Percentiles rank a stretch among this genome's conserved stretches.
Evolutionary conservation across 805 yeast species (phyloP).

Genomic region (Henningerozyma blattae): DNA sequence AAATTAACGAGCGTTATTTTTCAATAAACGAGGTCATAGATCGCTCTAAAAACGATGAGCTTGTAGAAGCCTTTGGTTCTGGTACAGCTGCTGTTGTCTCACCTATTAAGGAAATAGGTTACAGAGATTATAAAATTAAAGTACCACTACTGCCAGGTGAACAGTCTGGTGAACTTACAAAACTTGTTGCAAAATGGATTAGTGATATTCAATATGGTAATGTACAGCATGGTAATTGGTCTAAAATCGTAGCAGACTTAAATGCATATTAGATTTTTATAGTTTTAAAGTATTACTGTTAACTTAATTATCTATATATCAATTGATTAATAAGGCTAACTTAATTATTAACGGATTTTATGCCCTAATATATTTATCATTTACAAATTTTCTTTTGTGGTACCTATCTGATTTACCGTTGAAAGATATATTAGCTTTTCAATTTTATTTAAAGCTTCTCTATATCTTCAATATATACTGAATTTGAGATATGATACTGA

Average conservation of each 20-base stretch:
- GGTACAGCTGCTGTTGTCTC: conserved; percentile 97
- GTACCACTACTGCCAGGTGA: conserved; percentile 75
- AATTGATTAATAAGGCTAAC: not conserved
- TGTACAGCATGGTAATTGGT: conserved; percentile 46
- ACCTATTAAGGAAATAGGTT: conserved; percentile 80
- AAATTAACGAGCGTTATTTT: conserved; percentile 67
- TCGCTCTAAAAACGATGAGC: conserved; percentile 63
- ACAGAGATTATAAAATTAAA: conserved; percentile 52
- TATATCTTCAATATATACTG: too few species aligned
- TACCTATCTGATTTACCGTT: too few species aligned
- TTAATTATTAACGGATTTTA: not conserved
- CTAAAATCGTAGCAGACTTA: conserved; percentile 23
- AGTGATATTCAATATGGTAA: conserved; percentile 81
- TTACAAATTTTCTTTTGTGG: too few species aligned
- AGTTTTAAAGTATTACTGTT: not conserved
- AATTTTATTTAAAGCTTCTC: too few species aligned
- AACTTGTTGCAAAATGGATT: conserved; percentile 72
- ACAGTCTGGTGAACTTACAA: conserved; percentile 68
- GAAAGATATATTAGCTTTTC: too few species aligned
- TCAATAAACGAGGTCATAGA: conserved; percentile 72
- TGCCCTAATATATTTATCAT: not conserved
- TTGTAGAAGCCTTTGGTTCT: conserved; percentile 92
- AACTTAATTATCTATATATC: too few species aligned
- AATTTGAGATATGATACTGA: too few species aligned
- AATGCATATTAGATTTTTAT: conserved; percentile 2